Conservation (phyloP, 805 yeast species). For the Yamadazyma kitorensis region DNA sequence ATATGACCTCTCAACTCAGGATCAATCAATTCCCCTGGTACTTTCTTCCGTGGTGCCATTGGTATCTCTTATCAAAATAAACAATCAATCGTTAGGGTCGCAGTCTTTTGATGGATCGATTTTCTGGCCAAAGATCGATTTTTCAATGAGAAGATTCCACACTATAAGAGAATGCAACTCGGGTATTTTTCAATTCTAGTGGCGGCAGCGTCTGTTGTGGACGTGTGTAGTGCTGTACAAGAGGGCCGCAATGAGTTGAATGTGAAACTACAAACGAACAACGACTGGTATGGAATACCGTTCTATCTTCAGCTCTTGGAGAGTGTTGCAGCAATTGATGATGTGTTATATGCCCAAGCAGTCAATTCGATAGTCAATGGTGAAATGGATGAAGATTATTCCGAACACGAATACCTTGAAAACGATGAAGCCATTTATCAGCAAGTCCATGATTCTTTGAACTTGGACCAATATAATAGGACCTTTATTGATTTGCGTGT, state of each 20-base stretch:
- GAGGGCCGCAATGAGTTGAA: constrained; percentile 1
- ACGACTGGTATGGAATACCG: constrained; percentile 6
- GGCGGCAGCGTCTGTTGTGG: no score
- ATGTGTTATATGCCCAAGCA: constrained; percentile 33
- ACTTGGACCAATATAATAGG: constrained; percentile 11
- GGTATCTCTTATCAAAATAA: not conserved
- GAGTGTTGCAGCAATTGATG: constrained; percentile 33
- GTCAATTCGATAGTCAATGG: constrained; percentile 18
- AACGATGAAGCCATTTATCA: constrained; percentile 8
- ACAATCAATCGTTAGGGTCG: no score
- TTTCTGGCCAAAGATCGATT: no score
- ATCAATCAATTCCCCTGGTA: not conserved
- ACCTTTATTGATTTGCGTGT: constrained; percentile 42
- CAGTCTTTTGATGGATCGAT: no score
- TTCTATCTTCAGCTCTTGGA: constrained; percentile 44
- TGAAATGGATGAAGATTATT: constrained; percentile 13
- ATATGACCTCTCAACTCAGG: not conserved
- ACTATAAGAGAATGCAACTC: no score
- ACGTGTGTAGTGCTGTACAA: not conserved
- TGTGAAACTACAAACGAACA: not conserved
- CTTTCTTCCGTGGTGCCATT: not conserved
- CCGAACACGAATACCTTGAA: constrained; percentile 2
- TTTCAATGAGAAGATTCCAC: no score
- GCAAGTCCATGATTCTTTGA: constrained; percentile 3
- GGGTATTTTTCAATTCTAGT: no score